Evolutionary conservation across 2,329 filamentous ascomycete species (phyloP).

Genomic region (Aspergillus sp.): DNA sequence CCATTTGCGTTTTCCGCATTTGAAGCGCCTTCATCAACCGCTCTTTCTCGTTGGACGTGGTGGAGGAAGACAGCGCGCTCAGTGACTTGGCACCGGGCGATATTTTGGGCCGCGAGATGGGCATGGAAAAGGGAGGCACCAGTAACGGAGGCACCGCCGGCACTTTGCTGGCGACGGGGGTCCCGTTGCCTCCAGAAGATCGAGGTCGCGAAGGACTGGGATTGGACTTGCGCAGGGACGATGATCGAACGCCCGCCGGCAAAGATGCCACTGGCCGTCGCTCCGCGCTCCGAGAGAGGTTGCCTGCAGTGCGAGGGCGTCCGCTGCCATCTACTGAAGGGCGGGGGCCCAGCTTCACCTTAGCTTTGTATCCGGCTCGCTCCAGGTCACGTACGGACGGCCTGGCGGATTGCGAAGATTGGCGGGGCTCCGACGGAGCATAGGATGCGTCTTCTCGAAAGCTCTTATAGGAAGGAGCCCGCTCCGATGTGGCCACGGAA

Average conservation of each 20-base stretch:
- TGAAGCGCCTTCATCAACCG: conserved; percentile 93
- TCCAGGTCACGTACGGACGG: conserved; percentile 49
- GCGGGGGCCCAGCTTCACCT: conserved; percentile 85
- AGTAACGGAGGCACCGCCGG: conserved; percentile 44
- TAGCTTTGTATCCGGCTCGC: conserved; percentile 51
- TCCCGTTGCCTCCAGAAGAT: conserved; percentile 44
- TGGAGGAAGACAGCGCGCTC: conserved; percentile 50
- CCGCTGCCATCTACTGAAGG: conserved; percentile 68
- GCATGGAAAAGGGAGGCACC: conserved; percentile 40
- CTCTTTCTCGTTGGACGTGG: conserved; percentile 86
- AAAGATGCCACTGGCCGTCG: conserved; percentile 75
- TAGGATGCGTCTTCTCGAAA: conserved; percentile 39
- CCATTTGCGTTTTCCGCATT: conserved; percentile 78
- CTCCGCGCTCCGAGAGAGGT: conserved; percentile 45
- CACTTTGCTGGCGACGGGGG: conserved; percentile 31
- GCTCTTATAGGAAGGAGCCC: conserved; percentile 21
- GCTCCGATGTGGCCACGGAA: conserved; percentile 23
- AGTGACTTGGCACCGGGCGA: conserved; percentile 45
- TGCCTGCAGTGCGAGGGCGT: conserved; percentile 61
- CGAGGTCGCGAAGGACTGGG: conserved; percentile 45
- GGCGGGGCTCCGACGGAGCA: conserved; percentile 37
- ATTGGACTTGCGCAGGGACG: conserved; percentile 52
- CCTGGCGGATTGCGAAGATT: conserved; percentile 45
- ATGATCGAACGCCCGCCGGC: conserved; percentile 75
- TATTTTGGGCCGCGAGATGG: conserved; percentile 35